Conservation (phyloP, 2,329 filamentous ascomycete species). For the Diplodia seriata region DNA sequence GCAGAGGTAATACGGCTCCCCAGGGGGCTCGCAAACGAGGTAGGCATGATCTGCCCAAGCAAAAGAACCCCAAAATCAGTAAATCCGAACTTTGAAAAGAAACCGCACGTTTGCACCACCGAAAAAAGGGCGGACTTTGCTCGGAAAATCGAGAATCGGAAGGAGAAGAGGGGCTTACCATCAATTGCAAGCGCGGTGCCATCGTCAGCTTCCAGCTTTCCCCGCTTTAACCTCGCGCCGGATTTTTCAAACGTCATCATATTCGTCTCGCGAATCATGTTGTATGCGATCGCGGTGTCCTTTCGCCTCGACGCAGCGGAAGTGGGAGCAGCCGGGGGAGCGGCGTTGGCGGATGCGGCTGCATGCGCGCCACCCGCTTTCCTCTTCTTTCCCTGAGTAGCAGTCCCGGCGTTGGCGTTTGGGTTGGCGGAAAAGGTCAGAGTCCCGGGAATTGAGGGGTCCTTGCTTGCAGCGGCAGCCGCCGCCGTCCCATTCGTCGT, state of each 20-base stretch:
- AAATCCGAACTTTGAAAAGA: constrained; percentile 21
- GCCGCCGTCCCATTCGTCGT: constrained; percentile 48
- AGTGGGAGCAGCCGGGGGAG: constrained; percentile 42
- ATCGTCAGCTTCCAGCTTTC: constrained; percentile 83
- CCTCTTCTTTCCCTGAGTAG: constrained; percentile 30
- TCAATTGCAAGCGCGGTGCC: constrained; percentile 83
- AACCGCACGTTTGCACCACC: background rate
- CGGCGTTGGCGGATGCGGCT: constrained; percentile 16
- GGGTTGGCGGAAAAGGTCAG: constrained; percentile 64
- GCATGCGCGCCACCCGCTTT: constrained; percentile 27
- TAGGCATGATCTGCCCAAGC: constrained; percentile 79
- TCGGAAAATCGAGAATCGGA: background rate
- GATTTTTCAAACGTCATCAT: constrained; percentile 86
- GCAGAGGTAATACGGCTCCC: constrained; percentile 96
- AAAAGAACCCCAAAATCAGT: constrained; percentile 44
- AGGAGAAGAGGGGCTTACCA: constrained; percentile 65
- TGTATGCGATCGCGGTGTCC: constrained; percentile 49
- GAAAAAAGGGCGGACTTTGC: background rate
- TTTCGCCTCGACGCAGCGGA: constrained; percentile 45
- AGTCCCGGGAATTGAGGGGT: constrained; percentile 60
- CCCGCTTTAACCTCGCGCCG: constrained; percentile 45
- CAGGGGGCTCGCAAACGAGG: constrained; percentile 94
- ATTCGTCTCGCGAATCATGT: constrained; percentile 70
- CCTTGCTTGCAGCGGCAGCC: constrained; percentile 44
- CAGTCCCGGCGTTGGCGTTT: constrained; percentile 40